Conservation (phyloP, 2,329 filamentous ascomycete genomes). For the Waltergamsia citrina region DNA sequence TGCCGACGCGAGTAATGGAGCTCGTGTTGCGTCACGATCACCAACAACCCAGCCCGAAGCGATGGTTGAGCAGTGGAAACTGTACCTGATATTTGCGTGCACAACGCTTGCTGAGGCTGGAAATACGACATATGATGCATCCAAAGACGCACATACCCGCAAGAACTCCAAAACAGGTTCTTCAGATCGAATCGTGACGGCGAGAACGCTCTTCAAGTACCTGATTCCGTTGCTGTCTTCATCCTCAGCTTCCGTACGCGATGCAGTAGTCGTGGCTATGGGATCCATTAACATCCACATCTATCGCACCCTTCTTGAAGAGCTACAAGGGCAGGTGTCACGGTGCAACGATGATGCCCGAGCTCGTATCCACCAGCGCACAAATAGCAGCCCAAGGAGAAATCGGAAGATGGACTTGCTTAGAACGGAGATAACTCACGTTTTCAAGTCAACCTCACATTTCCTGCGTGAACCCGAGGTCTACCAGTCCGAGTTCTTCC, state of each 20-base stretch:
- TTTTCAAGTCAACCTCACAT: slow-evolving; percentile 88
- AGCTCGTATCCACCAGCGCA: slow-evolving; percentile 76
- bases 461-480: slow-evolving; percentile 74
- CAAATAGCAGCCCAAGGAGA: slow-evolving; percentile 69
- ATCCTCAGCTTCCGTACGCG: slow-evolving; percentile 70
- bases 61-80: slow-evolving; percentile 93
- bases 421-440: slow-evolving; percentile 89
- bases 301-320: slow-evolving; percentile 83
- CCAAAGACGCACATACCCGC: slow-evolving; percentile 64
- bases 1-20: slow-evolving; percentile 46
- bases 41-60: slow-evolving; percentile 73
- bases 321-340: slow-evolving; percentile 76
- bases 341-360: slow-evolving; percentile 85
- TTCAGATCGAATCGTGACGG: slow-evolving; percentile 74
- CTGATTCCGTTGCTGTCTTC: slow-evolving; percentile 81
- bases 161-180: slow-evolving; percentile 66
- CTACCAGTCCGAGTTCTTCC: slow-evolving; percentile 80
- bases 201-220: slow-evolving; percentile 80
- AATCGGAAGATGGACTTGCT: slow-evolving; percentile 80
- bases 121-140: slow-evolving; percentile 27
- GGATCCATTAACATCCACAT: slow-evolving; percentile 94
- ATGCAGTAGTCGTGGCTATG: slow-evolving; percentile 83
- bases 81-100: slow-evolving; percentile 95
- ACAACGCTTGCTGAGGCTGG: slow-evolving; percentile 85
- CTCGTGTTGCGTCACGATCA: slow-evolving; percentile 39